Evolutionary conservation across 805 yeast genomes (phyloP).

Genomic region (Hanseniaspora taiwanica): DNA sequence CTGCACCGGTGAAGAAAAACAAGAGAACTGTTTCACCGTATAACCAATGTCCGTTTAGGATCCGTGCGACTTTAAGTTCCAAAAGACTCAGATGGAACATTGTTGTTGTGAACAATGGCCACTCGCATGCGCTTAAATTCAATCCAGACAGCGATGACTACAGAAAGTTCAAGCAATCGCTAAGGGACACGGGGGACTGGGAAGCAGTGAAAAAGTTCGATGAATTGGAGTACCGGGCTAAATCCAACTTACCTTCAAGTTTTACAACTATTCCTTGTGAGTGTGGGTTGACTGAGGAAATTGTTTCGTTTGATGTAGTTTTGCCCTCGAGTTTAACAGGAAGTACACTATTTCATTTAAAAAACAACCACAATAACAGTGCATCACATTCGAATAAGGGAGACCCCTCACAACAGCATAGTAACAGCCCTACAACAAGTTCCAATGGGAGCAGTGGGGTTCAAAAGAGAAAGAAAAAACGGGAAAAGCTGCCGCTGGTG

Average conservation of each 20-base stretch:
- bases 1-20: constrained; percentile 5
- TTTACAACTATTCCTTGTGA: constrained; percentile 23
- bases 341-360: not conserved
- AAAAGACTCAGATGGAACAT: constrained; percentile 43
- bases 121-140: constrained; percentile 37
- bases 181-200: constrained; percentile 17
- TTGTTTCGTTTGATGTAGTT: constrained; percentile 22
- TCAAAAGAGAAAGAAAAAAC: not conserved
- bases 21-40: constrained; percentile 22
- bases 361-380: not conserved
- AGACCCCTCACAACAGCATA: too few species aligned
- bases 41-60: constrained; percentile 47
- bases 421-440: not conserved
- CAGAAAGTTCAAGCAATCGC: constrained; percentile 20
- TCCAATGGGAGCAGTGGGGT: not conserved
- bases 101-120: constrained; percentile 45
- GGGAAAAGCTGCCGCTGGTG: not conserved
- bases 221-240: constrained; percentile 23
- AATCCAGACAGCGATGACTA: constrained; percentile 24
- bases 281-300: constrained; percentile 26
- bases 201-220: constrained; percentile 24
- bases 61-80: constrained; percentile 47
- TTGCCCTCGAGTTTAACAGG: constrained; percentile 17
- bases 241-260: constrained; percentile 21
- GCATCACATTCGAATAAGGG: not conserved